Evolutionary conservation across 352 stramenopile species (phyloP), one percentile per base, ranked within the genome.

Genomic region (Blastocystis sp.): DNA sequence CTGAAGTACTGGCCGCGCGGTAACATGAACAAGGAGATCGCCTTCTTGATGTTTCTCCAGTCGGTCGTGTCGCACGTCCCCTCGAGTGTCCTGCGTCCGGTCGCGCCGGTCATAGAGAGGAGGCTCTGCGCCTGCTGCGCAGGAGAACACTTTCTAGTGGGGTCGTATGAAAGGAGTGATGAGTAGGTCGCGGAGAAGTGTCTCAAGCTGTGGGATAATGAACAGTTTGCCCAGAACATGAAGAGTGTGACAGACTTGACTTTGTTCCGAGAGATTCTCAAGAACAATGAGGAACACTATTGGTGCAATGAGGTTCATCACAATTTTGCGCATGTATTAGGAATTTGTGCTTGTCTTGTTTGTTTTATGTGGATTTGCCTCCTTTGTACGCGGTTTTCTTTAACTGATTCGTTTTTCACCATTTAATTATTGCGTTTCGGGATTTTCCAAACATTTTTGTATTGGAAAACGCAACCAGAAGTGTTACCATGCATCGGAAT

Each of bases 21-120:
- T 1, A 85, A 85, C 50, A 53, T 85, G n/a, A 85, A 85, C 56
- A 85, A 85, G 73, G 73, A 85, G 53, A 85, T 85, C 56, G 73
- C 30, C 9, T 85, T 85, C 45, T 34, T 85, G 50, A 39, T 85
- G 47, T 26, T 85, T 59, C 56, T 85, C 18, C 37, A 66, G n/a
- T 66, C 39, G 50, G 37, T 65, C 7, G 56, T 66, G 26, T 20
- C 39, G n/a, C 41, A 53, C 18, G 50, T 65, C 6, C 3, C 54
- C 8, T 26, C 53, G 16, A 11, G 3, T 3, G 26, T 54, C 11
- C 56, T 85, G n/a, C 54, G 13, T 1, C 34, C n/a, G 2, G 55
- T 85, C 13, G 30, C 26, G 30, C 20, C 26, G 39, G 43, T 20
- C 2, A 66, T 85, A n/a, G 9, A 43, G 2, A 39, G 41, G 73